Evolutionary conservation across 257 asterid genomes (phyloP), one percentile per base, ranked within the genome.

Genomic region (Plantago ovata): DNA sequence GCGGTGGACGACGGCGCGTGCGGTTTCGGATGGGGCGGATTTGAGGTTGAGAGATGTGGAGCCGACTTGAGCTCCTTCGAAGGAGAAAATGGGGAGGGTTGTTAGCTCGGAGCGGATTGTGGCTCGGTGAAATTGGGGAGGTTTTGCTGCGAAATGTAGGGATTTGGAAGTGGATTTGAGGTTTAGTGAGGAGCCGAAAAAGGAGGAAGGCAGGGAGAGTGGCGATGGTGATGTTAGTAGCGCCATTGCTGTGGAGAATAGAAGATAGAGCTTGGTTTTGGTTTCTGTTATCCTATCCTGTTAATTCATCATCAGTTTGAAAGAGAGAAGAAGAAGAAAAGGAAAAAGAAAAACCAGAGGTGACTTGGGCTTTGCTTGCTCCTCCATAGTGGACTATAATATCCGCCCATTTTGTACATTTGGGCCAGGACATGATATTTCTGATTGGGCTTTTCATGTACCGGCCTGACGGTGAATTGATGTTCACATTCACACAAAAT

Each of bases 1-100:
- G 4, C 98, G 95, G 79, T 92, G 97, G 72, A 92, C 97, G 75
- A 92, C 97, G 61, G 97, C 82, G 60, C 98, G 95, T 1, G 98
- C 94, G 55, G 98, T 88, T 6, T 88, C 90, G 9, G 78, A 69
- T 0, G 95, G 81, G 45, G 98, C 97, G 59, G 98, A 80, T 53
- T 82, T 86, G 4, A 92, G 23, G 72, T 70, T 71, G 76, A 88
- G 95, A 14, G 88, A 64, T 68, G 94, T 58, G 78, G 94, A 70
- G 47, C 97, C 98, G 44, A 82, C 81, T 61, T 85, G 74, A 46
- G 76, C 48, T 6, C 98, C 98, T 23, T 88, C 95, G 74, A 84
- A 88, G 6, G 94, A 80, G 64, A 88, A 82, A n/a, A 88, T 65
- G 1, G 97, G 95, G 39, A 92, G 85, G 16, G 89, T 76, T 53